A percentile compares a stretch with the other conserved stretches of the same genome.
Conservation (phyloP, 345 rosid species). For the Excoecaria agallocha region DNA sequence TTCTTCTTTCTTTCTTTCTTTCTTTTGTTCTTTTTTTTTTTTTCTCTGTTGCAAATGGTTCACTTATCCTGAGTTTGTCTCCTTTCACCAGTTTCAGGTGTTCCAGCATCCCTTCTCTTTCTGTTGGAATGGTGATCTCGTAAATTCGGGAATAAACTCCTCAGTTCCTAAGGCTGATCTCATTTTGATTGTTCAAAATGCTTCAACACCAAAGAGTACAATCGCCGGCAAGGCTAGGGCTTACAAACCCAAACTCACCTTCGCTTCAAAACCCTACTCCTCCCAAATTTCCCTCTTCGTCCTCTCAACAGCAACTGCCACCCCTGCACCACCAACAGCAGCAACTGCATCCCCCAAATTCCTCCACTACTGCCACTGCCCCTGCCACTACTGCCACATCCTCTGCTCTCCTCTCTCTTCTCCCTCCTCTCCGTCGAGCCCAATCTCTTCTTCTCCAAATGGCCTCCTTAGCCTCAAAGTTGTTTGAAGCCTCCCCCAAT, state of each 20-base stretch:
- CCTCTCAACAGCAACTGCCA: slow-evolving; percentile 30
- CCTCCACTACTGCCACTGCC: slow-evolving; percentile 18
- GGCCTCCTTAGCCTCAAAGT: slow-evolving; percentile 65
- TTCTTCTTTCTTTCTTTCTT: too few relatives aligned
- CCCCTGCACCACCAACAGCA: slow-evolving; percentile 37
- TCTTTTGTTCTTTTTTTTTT: too few relatives aligned
- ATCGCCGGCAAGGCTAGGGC: slow-evolving; percentile 84
- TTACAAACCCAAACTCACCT: slow-evolving; percentile 75
- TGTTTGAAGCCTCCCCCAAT: slow-evolving; percentile 75
- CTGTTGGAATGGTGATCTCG: too few relatives aligned
- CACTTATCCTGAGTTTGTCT: too few relatives aligned
- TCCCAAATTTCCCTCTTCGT: slow-evolving; percentile 47
- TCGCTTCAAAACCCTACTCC: slow-evolving; percentile 66
- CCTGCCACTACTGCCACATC: slow-evolving; percentile 37
- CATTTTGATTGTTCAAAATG: slow-evolving; percentile 35
- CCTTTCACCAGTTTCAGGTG: too few relatives aligned
- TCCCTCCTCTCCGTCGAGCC: slow-evolving; percentile 85
- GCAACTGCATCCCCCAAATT: slow-evolving; percentile 16
- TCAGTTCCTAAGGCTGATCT: too few relatives aligned
- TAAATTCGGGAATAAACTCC: too few relatives aligned
- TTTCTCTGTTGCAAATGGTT: too few relatives aligned
- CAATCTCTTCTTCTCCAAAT: slow-evolving; percentile 83
- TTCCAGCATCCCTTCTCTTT: too few relatives aligned
- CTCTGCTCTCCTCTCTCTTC: slow-evolving; percentile 68
- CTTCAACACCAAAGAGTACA: slow-evolving; percentile 79